Conservation (phyloP, 108 stramenopile species). For the Nannochloropsis oceanica region DNA sequence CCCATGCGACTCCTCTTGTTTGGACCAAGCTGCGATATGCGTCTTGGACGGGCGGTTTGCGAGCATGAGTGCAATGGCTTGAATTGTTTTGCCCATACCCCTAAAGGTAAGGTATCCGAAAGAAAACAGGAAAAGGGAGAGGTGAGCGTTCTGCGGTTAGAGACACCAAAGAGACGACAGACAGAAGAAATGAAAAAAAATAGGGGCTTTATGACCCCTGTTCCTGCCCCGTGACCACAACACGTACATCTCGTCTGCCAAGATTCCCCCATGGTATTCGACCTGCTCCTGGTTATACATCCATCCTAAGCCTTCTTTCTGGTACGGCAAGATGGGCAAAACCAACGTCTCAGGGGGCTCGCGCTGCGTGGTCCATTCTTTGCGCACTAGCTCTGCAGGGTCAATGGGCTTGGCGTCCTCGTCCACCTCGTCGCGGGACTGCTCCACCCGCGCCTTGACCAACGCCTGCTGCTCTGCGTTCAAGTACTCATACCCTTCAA, state of each 20-base stretch:
- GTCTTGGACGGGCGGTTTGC: slow-evolving; percentile 51
- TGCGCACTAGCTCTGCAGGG: slow-evolving; percentile 71
- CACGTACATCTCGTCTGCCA: slow-evolving; percentile 69
- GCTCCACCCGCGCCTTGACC: slow-evolving; percentile 3
- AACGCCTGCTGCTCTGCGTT: neutral
- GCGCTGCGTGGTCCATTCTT: slow-evolving; percentile 57
- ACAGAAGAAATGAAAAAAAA: neutral
- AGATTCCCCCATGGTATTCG: slow-evolving; percentile 61
- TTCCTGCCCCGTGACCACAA: neutral
- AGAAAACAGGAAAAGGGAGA: neutral
- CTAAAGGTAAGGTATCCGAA: too few species aligned
- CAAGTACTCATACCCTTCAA: slow-evolving; percentile 4
- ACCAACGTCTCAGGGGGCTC: slow-evolving; percentile 53
- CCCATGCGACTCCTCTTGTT: slow-evolving; percentile 43
- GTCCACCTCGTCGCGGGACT: slow-evolving; percentile 31
- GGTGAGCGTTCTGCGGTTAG: neutral
- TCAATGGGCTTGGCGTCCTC: slow-evolving; percentile 36
- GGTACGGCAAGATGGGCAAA: slow-evolving; percentile 77
- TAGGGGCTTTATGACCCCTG: too few species aligned
- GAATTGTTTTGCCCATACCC: slow-evolving; percentile 58
- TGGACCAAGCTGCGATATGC: slow-evolving; percentile 37
- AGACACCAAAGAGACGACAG: neutral
- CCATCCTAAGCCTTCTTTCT: slow-evolving; percentile 66
- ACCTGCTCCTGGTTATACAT: slow-evolving; percentile 32
- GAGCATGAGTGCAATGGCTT: slow-evolving; percentile 77